These are phyloP conservation scores for Darksidea phi DNA, from an alignment of 495 filamentous ascomycete genomes.

Conservation along the genomic window DNA sequence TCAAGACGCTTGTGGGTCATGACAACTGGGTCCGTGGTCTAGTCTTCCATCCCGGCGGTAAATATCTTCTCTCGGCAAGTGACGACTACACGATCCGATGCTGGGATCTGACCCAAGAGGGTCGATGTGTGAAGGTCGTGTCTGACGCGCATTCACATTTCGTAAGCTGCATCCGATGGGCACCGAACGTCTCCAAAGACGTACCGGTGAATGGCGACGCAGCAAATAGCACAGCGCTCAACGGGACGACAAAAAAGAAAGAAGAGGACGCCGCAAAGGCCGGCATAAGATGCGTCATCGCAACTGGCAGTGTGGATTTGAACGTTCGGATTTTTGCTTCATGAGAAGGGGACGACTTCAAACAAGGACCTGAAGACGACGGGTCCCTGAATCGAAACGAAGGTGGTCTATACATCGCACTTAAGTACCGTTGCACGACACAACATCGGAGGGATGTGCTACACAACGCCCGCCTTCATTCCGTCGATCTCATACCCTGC, in stretches of 20 bases:
- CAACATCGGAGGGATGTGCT: no score
- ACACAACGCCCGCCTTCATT: no score
- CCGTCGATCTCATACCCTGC: no score
- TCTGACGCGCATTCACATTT: constrained; percentile 82
- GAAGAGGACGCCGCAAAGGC: constrained; percentile 45
- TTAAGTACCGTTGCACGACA: no score
- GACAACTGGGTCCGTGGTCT: constrained; percentile 94
- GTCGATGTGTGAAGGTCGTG: constrained; percentile 80
- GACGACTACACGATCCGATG: constrained; percentile 93
- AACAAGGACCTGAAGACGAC: no score
- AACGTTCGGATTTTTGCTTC: constrained; percentile 62
- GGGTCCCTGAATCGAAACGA: no score
- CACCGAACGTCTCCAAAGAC: constrained; percentile 70
- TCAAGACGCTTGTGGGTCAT: constrained; percentile 86
- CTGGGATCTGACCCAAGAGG: constrained; percentile 93
- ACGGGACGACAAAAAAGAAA: constrained; percentile 53
- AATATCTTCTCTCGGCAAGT: constrained; percentile 79
- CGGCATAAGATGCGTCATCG: constrained; percentile 61
- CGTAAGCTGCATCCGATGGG: constrained; percentile 85
- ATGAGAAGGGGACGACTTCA: constrained; percentile 3
- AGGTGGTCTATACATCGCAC: no score
- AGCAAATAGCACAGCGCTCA: constrained; percentile 42
- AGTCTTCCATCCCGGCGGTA: constrained; percentile 90
- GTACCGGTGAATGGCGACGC: constrained; percentile 48
- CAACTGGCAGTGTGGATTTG: constrained; percentile 63